Evolutionary conservation across 495 filamentous ascomycete genomes (phyloP), one percentile per base, ranked within the genome.

Genomic region (Umbilicaria muhlenbergii): DNA sequence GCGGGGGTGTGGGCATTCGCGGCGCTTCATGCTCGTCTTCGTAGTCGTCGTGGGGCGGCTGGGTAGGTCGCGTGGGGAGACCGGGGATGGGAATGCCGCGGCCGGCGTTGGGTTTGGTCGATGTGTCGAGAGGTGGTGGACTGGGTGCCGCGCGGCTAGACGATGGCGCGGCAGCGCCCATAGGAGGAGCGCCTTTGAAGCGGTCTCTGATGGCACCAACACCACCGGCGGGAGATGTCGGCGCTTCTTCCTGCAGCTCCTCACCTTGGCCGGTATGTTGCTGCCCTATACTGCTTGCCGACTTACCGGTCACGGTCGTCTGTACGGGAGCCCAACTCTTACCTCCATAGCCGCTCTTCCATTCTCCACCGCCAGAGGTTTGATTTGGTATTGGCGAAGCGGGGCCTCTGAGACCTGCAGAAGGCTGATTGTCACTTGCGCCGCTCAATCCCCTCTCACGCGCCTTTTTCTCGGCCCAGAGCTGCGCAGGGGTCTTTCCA

Each of bases 381-480:
- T 93, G 84, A 36, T 66, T 66, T 24, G 65, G 59, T 32, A 87
- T 61, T 1, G 79, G 69, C 17, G 77, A 61, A 34, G 63, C 55
- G 3, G 64, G 55, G 18, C 62, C 56, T 0, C 60, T 52, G 12
- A 58, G 46, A 12, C 53, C 36, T n/a, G 65, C 37, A 31, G 59
- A 38, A 32, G 54, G 53, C 38, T 54, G 39, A 33, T 47, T 55
- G 21, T 64, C 60, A 28, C 58, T 62, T 15, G 65, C 57, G 37
- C 65, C 66, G 37, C 65, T 65, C 31, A 58, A 48, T 19, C 78
- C 81, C 15, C 79, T 70, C 54, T 93, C 81, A 42, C 76, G 74
- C 18, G 82, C 86, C 65, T 95, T 98, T 61, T 83, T 92, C 63
- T 99, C 91, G 0, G 88, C 88, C 91, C 91, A 99, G 14, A 94